Base-by-base conservation (phyloP, 305 asterid species). In the Fraxinus sp. region DNA sequence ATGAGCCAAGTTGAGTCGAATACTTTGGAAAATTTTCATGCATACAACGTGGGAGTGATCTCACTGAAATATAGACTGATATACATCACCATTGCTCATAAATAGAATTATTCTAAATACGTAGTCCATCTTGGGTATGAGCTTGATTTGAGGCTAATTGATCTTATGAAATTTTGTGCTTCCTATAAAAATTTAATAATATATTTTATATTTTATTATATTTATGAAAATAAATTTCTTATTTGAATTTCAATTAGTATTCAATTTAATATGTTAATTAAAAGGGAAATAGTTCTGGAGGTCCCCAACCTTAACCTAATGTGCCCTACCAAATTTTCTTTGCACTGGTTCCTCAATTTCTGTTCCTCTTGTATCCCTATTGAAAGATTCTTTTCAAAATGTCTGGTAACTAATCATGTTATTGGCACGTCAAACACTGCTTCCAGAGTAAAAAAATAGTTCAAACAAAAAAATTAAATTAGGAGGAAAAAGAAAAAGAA, bases 1-100 rank as follows among this genome's bases (percentile, higher is more conserved):
- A 59, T 55, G 66, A 70, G 74, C 66, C 52, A 55, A 77, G 76
- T 76, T 18, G 74, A 62, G 79, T 80, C 41, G 16, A 76, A 81
- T 66, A 55, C 59, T 85, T 55, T 44, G 24, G 70, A 36, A 35
- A 32, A 5, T 49, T 14, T 20, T 49, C 20, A 13, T 52, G 62
- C 62, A 16, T 52, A 3, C 62, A 52, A 52, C 22, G 7, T 52
- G 62, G 62, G 0, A 52, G 7, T 52, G 62, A 52, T 16, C 2
- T 5, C 22, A 52, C 7, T 52, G 22, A 52, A 18, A 52, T 49
- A 49, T 52, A 52, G 22, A 14, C 22, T 16, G 22, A 8, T 52
- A 52, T 52, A 16, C 22, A 52, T 52, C 8, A 52, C 62, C 22
- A 52, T 6, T 16, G 22, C 22, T 52, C 22, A 16, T 52, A 52